Evolutionary conservation across 2,329 filamentous ascomycete species (phyloP).

Genomic region (Laburnicola sp.): DNA sequence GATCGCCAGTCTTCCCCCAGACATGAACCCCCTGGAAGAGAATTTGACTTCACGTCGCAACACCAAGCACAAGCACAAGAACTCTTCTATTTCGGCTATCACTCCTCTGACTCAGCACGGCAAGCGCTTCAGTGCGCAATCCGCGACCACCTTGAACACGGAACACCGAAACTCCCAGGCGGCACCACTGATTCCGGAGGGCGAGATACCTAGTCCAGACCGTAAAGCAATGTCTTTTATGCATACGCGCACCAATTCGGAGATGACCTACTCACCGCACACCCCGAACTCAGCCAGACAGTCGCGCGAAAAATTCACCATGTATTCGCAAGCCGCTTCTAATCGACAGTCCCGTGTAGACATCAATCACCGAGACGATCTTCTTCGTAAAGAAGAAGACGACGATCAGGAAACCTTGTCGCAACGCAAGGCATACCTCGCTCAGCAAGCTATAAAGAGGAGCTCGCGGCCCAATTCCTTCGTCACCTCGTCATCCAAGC

Average conservation of each 20-base stretch:
- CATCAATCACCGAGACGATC: conserved; percentile 39
- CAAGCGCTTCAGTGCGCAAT: conserved; percentile 61
- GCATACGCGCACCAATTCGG: conserved; percentile 72
- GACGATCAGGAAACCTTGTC: conserved; percentile 36
- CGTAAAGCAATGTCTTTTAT: conserved; percentile 70
- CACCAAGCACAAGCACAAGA: conserved; percentile 73
- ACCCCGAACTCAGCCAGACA: conserved; percentile 57
- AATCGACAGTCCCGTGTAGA: conserved; percentile 44
- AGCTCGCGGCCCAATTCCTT: conserved; percentile 33
- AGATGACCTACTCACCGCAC: conserved; percentile 56
- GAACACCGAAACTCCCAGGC: conserved; percentile 40
- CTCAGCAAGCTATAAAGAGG: conserved; percentile 40
- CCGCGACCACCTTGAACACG: conserved; percentile 49
- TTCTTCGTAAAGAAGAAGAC: conserved; percentile 28
- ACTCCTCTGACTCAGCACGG: conserved; percentile 52
- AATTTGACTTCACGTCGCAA: conserved; percentile 72
- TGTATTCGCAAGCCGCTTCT: conserved; percentile 42
- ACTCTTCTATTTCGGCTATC: conserved; percentile 55
- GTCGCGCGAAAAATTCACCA: conserved; percentile 56
- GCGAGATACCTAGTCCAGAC: conserved; percentile 37
- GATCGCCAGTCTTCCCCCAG: conserved; percentile 80
- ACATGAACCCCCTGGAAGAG: conserved; percentile 92
- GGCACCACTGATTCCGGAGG: conserved; percentile 34
- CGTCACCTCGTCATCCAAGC: conserved; percentile 32
- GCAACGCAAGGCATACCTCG: conserved; percentile 39